These are phyloP conservation scores for Ceratocystis diversiconidia DNA, from an alignment of 2,329 filamentous ascomycete genomes.

Conservation along the genomic window DNA sequence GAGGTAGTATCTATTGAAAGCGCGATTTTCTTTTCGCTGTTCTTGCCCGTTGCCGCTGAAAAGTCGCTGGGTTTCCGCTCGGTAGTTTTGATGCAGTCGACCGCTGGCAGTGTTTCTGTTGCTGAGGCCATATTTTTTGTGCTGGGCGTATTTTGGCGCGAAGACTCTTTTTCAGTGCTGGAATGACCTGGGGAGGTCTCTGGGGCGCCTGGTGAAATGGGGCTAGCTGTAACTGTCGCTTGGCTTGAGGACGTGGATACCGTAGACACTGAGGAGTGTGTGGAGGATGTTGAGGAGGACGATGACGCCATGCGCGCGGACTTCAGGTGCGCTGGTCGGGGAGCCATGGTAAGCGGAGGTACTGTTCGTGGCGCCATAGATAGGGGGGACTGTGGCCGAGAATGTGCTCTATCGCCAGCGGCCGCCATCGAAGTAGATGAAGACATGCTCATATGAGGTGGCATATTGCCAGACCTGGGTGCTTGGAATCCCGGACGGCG, in stretches of 20 bases:
- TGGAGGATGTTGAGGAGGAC: slow-evolving; percentile 27
- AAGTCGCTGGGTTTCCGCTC: neutral
- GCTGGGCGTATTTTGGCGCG: neutral
- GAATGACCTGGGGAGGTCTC: neutral
- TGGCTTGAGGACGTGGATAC: slow-evolving; percentile 27
- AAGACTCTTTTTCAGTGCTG: neutral
- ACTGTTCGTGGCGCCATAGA: slow-evolving; percentile 6
- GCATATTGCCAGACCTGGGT: slow-evolving; percentile 23
- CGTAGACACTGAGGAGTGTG: slow-evolving; percentile 17
- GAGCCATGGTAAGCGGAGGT: slow-evolving; percentile 16
- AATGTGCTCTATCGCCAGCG: neutral
- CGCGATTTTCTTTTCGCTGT: neutral
- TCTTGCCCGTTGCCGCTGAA: neutral
- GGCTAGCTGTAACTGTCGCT: slow-evolving; percentile 20
- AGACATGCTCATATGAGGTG: slow-evolving; percentile 24
- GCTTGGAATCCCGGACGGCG: slow-evolving; percentile 24
- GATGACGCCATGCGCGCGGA: slow-evolving; percentile 9
- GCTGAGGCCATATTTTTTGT: slow-evolving; percentile 10
- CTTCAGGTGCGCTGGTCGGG: slow-evolving; percentile 12
- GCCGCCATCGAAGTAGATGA: slow-evolving; percentile 21
- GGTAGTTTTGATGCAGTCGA: neutral
- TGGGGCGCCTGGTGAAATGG: neutral
- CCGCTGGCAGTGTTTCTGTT: neutral
- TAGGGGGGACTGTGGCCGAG: slow-evolving; percentile 12
- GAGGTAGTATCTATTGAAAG: neutral